A percentile compares a stretch with the other conserved stretches of the same genome.
These are phyloP conservation scores for Luffa acutangula DNA, from an alignment of 306 rosid species.

Conservation along the genomic window DNA sequence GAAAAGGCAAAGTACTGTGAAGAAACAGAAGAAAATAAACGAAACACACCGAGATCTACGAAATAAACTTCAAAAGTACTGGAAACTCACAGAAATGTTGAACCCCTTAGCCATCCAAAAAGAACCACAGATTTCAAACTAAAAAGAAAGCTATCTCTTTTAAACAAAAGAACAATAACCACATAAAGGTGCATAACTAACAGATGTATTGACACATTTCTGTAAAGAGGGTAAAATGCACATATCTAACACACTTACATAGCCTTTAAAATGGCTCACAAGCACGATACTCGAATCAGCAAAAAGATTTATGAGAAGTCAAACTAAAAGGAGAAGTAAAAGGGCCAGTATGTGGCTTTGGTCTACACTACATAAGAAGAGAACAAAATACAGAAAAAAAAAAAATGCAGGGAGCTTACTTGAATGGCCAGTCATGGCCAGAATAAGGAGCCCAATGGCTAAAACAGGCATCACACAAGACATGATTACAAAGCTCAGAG, in stretches of 20 bases:
- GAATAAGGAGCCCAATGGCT: slow-evolving; percentile 37
- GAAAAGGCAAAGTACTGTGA: background rate
- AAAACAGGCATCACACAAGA: slow-evolving; percentile 37
- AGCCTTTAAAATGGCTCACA: background rate
- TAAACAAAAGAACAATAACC: background rate
- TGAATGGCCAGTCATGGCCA: slow-evolving; percentile 49
- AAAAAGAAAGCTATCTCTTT: background rate
- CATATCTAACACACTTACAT: background rate
- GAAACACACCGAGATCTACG: background rate
- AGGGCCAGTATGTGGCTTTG: background rate
- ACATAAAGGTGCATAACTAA: background rate
- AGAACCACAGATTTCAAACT: background rate
- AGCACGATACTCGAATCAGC: background rate
- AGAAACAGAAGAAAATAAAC: background rate
- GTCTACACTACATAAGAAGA: background rate
- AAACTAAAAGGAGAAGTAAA: background rate
- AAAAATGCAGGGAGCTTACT: slow-evolving; percentile 32
- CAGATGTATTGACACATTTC: background rate
- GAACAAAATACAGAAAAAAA: background rate
- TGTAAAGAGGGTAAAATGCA: background rate
- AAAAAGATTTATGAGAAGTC: background rate
- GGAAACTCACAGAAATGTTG: background rate
- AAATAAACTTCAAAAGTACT: background rate
- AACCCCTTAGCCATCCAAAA: background rate
- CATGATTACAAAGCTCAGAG: slow-evolving; percentile 4